These are phyloP conservation scores for Aspergillus nidulans DNA, from an alignment of 495 filamentous ascomycete genomes.

Conservation along the genomic window DNA sequence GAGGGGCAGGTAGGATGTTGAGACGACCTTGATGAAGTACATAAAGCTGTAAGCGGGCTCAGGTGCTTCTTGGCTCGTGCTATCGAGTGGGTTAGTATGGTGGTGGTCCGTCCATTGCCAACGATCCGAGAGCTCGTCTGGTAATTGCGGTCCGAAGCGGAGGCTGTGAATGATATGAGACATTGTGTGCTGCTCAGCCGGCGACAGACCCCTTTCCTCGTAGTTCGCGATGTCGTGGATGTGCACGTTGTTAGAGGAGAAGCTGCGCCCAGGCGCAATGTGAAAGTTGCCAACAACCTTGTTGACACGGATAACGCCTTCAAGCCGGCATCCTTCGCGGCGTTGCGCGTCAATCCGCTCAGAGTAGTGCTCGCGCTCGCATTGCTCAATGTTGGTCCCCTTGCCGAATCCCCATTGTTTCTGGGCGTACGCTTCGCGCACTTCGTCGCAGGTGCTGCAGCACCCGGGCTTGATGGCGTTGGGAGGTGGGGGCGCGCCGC, in stretches of 20 bases:
- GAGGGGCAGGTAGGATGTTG: conserved; percentile 87
- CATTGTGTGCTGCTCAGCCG: conserved; percentile 73
- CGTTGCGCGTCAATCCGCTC: conserved; percentile 83
- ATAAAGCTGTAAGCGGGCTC: conserved; percentile 91
- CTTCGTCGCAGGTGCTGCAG: conserved; percentile 96
- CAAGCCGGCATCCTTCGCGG: conserved; percentile 89
- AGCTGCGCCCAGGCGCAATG: conserved; percentile 90
- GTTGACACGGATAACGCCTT: conserved; percentile 89
- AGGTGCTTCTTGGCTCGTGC: conserved; percentile 66
- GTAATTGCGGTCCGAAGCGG: conserved; percentile 89
- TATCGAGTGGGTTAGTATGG: conserved; percentile 89
- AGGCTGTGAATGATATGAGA: conserved; percentile 86
- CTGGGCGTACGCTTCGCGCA: conserved; percentile 85
- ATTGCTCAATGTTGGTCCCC: conserved; percentile 92
- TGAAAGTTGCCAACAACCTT: conserved; percentile 99
- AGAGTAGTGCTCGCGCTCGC: conserved; percentile 86
- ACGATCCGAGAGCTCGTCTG: conserved; percentile 59
- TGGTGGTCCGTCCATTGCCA: conserved; percentile 88
- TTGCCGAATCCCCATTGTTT: conserved; percentile 89
- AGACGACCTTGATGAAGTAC: conserved; percentile 99
- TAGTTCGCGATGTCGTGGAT: conserved; percentile 96
- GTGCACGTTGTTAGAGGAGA: conserved; percentile 92
- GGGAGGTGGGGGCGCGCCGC: conserved; percentile 69
- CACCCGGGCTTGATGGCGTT: conserved; percentile 72
- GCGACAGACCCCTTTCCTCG: conserved; percentile 51